phyloP scores from a whole-genome alignment of 1,284 basidiomycete species.

The Ceratobasidium sp. region DNA sequence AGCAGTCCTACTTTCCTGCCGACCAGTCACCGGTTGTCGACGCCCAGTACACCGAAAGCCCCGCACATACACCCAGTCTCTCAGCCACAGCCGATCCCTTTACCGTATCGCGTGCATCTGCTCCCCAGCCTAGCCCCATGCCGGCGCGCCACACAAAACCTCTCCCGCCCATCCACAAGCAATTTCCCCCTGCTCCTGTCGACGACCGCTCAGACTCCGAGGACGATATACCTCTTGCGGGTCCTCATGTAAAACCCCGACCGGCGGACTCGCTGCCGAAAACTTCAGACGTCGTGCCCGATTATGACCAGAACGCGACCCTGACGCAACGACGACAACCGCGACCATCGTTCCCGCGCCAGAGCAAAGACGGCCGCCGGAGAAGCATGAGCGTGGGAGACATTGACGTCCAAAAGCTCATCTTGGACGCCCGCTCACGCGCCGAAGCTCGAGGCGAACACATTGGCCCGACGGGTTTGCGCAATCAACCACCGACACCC shows the following conservation, averaged over 20 bases:
- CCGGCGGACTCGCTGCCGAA: not conserved
- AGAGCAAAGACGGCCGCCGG: constrained; percentile 48
- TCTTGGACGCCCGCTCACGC: constrained; percentile 40
- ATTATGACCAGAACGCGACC: constrained; percentile 10
- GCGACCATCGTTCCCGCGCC: constrained; percentile 13
- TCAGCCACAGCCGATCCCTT: constrained; percentile 12
- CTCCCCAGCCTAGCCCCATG: constrained; percentile 4
- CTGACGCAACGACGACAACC: constrained; percentile 11
- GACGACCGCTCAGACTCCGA: constrained; percentile 31
- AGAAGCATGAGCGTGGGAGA: constrained; percentile 78
- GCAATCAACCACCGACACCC: constrained; percentile 50
- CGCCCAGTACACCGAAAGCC: constrained; percentile 7
- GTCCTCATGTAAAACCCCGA: not conserved
- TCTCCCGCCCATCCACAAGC: constrained; percentile 25
- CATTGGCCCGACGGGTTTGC: constrained; percentile 49
- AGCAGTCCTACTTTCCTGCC: not conserved
- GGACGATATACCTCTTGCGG: constrained; percentile 20
- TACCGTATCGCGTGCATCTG: not conserved
- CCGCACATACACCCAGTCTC: not conserved
- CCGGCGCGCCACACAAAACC: constrained; percentile 17
- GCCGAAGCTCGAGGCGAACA: constrained; percentile 15
- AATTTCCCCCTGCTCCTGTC: constrained; percentile 25
- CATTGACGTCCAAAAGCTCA: constrained; percentile 62
- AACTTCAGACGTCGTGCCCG: not conserved
- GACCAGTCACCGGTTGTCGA: not conserved